Evolutionary conservation across 2,329 filamentous ascomycete genomes (phyloP).

Genomic region (Sclerotinia minor): DNA sequence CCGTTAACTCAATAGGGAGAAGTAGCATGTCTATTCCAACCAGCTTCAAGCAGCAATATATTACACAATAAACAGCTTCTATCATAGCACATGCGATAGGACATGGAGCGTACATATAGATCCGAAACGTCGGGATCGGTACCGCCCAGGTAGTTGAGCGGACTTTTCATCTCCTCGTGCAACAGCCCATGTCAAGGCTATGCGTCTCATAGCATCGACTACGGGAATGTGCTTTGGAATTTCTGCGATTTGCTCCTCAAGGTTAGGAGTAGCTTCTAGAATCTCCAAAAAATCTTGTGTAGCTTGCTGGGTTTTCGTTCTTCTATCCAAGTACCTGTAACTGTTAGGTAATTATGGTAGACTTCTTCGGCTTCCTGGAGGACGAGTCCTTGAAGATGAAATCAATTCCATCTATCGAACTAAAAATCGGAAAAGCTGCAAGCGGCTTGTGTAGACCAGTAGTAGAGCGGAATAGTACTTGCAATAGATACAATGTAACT

Average conservation of each 20-base stretch:
- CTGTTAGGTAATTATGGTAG: constrained; percentile 20
- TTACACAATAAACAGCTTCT: constrained; percentile 23
- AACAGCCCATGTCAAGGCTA: constrained; percentile 24
- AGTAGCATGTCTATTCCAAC: constrained; percentile 23
- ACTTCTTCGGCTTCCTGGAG: constrained; percentile 16
- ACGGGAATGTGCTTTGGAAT: constrained; percentile 19
- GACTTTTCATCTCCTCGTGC: constrained; percentile 26
- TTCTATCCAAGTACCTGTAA: constrained; percentile 25
- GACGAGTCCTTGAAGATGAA: constrained; percentile 21
- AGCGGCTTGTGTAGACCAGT: too few species aligned
- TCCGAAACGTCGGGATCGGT: constrained; percentile 27
- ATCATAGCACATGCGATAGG: constrained; percentile 24
- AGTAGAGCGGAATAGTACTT: too few species aligned
- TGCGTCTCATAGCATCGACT: constrained; percentile 24
- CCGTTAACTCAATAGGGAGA: constrained; percentile 22
- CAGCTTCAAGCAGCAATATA: constrained; percentile 27
- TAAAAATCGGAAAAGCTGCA: too few species aligned
- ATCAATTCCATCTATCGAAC: too few species aligned
- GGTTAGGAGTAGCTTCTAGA: neutral
- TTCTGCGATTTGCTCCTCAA: constrained; percentile 20
- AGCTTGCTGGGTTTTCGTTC: constrained; percentile 26
- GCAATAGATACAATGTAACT: too few species aligned
- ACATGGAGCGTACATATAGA: constrained; percentile 22
- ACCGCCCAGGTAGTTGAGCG: constrained; percentile 15
- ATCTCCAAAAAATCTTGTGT: constrained; percentile 26